These are phyloP conservation scores for Candida maltosa DNA, from an alignment of 805 yeast genomes.

Conservation along the genomic window DNA sequence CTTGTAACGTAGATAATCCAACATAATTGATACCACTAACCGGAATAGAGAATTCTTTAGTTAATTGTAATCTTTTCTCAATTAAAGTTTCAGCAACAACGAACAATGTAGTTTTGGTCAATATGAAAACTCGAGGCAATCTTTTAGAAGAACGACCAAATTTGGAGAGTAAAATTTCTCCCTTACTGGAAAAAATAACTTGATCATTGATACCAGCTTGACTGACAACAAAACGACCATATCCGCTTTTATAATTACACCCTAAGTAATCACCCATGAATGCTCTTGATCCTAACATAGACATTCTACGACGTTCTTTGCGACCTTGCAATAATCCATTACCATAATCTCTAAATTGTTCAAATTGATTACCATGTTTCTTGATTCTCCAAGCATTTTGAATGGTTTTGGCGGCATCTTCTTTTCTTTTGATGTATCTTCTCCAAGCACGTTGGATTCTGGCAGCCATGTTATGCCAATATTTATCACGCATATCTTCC, in stretches of 20 bases:
- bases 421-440: conserved; percentile 72
- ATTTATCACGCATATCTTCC: conserved; percentile 94
- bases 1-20: conserved; percentile 73
- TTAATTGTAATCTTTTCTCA: conserved; percentile 53
- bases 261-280: conserved; percentile 93
- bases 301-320: conserved; percentile 87
- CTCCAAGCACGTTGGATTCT: conserved; percentile 97
- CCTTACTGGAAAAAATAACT: conserved; percentile 75
- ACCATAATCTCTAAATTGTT: conserved; percentile 84
- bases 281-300: conserved; percentile 82
- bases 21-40: conserved; percentile 57
- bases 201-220: conserved; percentile 67
- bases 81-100: conserved; percentile 71
- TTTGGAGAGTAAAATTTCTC: conserved; percentile 78
- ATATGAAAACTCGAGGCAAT: conserved; percentile 65
- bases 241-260: conserved; percentile 67
- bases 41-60: conserved; percentile 62
- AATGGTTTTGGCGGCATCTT: conserved; percentile 78
- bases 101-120: conserved; percentile 62
- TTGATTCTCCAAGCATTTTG: conserved; percentile 82
- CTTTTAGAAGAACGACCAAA: conserved; percentile 91
- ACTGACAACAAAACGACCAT: conserved; percentile 71
- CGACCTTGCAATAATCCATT: conserved; percentile 63
- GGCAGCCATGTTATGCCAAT: conserved; percentile 98
- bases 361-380: conserved; percentile 77